Evolutionary conservation across 768 basidiomycete genomes (phyloP), one percentile per base, ranked within the genome.

Genomic region (Hericium coralloides): DNA sequence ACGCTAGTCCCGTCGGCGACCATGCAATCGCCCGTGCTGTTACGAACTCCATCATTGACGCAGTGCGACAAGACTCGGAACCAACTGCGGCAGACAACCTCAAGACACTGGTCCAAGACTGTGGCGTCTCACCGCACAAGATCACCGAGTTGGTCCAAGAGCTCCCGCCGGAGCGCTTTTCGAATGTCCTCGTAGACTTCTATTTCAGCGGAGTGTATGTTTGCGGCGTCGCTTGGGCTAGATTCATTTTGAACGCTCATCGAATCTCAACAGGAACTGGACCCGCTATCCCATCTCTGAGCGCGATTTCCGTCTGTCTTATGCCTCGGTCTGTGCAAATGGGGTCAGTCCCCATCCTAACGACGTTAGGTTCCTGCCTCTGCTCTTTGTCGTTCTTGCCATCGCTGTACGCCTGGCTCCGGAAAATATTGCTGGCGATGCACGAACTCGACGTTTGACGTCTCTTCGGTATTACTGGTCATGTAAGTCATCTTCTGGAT

Each of bases 401-500:
- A 90, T 93, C 49, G 80, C 92, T 15, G 89, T 87, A 14, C 76
- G 93, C 59, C 74, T 95, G 23, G 90, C 93, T 3, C 92, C 94
- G 3, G 92, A 93, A 64, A 77, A 81, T 57, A 82, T 95, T 63
- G 88, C 78, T 36, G 92, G 92, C 1, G 89, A 93, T 69, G 81
- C 86, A 56, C 80, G 84, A 49, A 82, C 75, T 47, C 77, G 89
- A 54, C 79, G 89, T 65, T 74, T 92, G 25, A 92, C 88, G 8
- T 93, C 92, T 38, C 73, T 92, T 52, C 81, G 92, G 59, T 95
- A 92, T 74, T 95, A 97, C 67, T 98, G 94, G 94, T 91, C 88
- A 55, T 95, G 92, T 95, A 67, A 72, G 92, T 79, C 14, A 18
- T 52, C 39, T 23, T 38, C n/a, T 48, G 49, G 50, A 31, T 51